phyloP scores from a whole-genome alignment of 768 basidiomycete genomes.

The Lentinula sp. region DNA sequence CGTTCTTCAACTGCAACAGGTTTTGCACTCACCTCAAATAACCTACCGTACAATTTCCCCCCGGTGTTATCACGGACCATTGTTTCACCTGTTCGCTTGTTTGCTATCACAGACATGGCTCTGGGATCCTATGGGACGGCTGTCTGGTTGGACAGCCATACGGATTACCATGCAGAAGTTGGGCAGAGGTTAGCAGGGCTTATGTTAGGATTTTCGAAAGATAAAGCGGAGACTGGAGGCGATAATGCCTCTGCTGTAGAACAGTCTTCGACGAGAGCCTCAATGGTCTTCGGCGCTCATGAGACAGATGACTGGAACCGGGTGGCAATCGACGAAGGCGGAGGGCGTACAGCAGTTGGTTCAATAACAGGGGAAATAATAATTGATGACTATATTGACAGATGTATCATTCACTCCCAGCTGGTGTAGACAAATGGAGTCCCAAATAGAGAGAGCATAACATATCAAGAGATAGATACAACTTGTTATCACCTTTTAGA shows the following conservation, averaged over 20 bases:
- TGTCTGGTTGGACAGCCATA: constrained; percentile 62
- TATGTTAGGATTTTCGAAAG: constrained; percentile 13
- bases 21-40: background rate
- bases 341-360: constrained; percentile 41
- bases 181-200: constrained; percentile 59
- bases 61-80: constrained; percentile 30
- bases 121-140: constrained; percentile 57
- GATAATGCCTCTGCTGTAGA: constrained; percentile 19
- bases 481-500: too few species aligned
- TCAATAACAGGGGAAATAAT: background rate
- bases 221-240: constrained; percentile 13
- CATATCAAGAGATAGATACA: too few species aligned
- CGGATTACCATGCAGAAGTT: constrained; percentile 37
- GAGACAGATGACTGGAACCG: constrained; percentile 45
- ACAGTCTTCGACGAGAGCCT: constrained; percentile 19
- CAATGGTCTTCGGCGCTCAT: constrained; percentile 38
- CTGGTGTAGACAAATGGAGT: background rate
- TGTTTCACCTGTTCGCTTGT: constrained; percentile 51
- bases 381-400: background rate
- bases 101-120: constrained; percentile 45
- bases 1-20: background rate
- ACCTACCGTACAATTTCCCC: constrained; percentile 36
- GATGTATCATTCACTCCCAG: background rate
- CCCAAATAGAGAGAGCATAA: too few species aligned
- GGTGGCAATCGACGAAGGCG: constrained; percentile 39